phyloP scores from a whole-genome alignment of 225 moss, liverwort and hornwort genomes.

The Marchantia polymorpha region DNA sequence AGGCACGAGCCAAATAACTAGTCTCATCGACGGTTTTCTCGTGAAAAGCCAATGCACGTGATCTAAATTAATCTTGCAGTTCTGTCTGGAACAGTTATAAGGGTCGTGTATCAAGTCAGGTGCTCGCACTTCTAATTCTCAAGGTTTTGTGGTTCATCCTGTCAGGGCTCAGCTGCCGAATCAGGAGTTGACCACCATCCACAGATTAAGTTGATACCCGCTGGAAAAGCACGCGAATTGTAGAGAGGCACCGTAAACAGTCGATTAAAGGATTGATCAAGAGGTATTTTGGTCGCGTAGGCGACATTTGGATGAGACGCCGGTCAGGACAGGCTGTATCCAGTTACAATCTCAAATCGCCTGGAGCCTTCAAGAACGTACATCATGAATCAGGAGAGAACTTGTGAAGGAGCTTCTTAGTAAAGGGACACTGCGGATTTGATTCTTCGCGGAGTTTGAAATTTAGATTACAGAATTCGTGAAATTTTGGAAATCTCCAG shows the following conservation, averaged over 20 bases:
- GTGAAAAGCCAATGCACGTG: neutral
- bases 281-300: neutral
- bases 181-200: neutral
- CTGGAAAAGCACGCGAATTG: neutral
- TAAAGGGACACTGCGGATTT: neutral
- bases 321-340: neutral
- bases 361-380: neutral
- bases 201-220: neutral
- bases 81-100: slow-evolving; percentile 1
- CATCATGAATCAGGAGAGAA: neutral
- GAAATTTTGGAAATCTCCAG: neutral
- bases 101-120: neutral
- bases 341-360: neutral
- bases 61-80: neutral
- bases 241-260: neutral
- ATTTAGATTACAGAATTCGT: neutral
- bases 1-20: neutral
- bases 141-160: slow-evolving; percentile 8
- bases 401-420: neutral
- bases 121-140: neutral
- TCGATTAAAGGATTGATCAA: neutral
- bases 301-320: neutral
- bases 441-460: neutral
- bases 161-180: slow-evolving; percentile 9
- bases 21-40: slow-evolving; percentile 6